These are phyloP conservation scores for Nepenthes alata DNA, from an alignment of 179 eudicot species.

Conservation along the genomic window DNA sequence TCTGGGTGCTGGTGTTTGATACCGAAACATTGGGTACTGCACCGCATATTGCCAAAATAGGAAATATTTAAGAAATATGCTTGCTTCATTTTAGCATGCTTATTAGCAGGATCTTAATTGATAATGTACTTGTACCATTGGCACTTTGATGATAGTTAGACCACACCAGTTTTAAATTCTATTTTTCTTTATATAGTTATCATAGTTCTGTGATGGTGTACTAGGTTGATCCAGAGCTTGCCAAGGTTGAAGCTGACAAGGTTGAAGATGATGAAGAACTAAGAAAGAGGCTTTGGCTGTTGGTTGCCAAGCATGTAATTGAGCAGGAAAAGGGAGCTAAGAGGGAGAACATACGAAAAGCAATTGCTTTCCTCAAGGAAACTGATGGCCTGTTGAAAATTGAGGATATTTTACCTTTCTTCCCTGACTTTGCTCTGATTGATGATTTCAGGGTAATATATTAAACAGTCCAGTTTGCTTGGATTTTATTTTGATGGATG, in stretches of 20 bases:
- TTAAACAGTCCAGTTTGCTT: slow-evolving; percentile 5
- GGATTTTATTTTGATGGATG: not conserved
- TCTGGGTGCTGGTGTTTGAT: too few species aligned
- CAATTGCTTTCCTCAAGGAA: slow-evolving; percentile 94
- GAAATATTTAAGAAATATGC: not conserved
- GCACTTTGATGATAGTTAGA: not conserved
- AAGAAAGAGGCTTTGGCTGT: slow-evolving; percentile 92
- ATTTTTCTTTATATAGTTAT: not conserved
- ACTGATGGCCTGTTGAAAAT: slow-evolving; percentile 92
- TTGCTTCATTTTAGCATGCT: not conserved
- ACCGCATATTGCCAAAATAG: not conserved
- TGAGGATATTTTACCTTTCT: slow-evolving; percentile 95
- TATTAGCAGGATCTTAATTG: not conserved
- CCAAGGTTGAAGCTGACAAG: slow-evolving; percentile 99
- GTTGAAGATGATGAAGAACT: slow-evolving; percentile 99
- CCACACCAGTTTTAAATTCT: not conserved
- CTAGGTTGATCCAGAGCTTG: slow-evolving; percentile 97
- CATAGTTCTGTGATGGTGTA: slow-evolving; percentile 5
- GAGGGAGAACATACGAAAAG: slow-evolving; percentile 95
- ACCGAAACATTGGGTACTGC: not conserved
- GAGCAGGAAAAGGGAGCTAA: slow-evolving; percentile 95
- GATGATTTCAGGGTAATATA: slow-evolving; percentile 83
- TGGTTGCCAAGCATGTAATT: slow-evolving; percentile 98
- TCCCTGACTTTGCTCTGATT: slow-evolving; percentile 89
- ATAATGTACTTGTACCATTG: not conserved